Base-by-base conservation (phyloP, 768 basidiomycete genomes). In the Pulveroboletus sp. region DNA sequence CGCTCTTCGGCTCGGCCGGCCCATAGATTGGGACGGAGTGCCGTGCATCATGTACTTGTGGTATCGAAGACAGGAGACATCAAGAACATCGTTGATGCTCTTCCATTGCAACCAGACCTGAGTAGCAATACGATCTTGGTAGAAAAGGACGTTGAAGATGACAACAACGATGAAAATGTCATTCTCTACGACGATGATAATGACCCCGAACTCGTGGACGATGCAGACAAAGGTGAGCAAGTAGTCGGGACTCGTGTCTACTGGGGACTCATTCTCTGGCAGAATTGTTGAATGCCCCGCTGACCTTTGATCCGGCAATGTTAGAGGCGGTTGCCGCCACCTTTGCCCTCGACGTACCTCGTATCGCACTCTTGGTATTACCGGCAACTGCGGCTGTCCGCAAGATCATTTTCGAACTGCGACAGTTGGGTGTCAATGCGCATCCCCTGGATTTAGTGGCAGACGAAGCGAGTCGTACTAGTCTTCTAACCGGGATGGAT, bases 271-370 rank as follows among this genome's bases (percentile, higher is more conserved):
- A 63, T 19, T 34, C 5, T 23, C n/a, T 17, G 14, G 39, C 60
- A 83, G 83, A 73, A 57, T 70, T 77, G 58, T 55, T 62, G 14
- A 67, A 62, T 30, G 75, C 72, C 3, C 67, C 74, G 32, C 78
- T 82, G 31, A 77, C 79, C 14, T 77, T 85, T 54, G 77, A 80
- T 58, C 73, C 76, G 6, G 71, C 73, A 52, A 67, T 74, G 27
- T 60, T 89, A 55, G 88, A 90, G 61, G 82, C 83, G 2, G 74
- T 90, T 41, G 87, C 84, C 6, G 76, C 79, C 10, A 73, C 75
- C 5, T 85, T 90, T 62, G 88, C 86, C 16, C 62, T 88, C 17
- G 86, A 88, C 46, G 88, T 90, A 19, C 82, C 85, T 32, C 73
- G 75, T 34, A 59, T 79, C 12, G 88, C 80, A 17, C 69, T 90